These are phyloP conservation scores for Erigeron philadelphicus DNA, from an alignment of 140 eudicot species.

Conservation along the genomic window DNA sequence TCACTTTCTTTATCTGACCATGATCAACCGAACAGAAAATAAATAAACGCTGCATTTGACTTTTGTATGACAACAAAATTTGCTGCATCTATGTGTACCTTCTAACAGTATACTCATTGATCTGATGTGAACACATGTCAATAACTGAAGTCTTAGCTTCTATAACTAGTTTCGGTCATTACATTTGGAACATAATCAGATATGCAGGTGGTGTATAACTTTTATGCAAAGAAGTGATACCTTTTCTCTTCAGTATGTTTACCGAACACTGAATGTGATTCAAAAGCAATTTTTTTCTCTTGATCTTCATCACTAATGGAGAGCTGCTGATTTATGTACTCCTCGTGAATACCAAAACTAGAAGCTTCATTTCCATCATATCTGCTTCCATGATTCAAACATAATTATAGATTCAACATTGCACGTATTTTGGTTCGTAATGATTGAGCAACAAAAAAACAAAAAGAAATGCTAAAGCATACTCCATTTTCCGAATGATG, in stretches of 20 bases:
- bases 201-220: not conserved
- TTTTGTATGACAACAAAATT: not conserved
- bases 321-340: not conserved
- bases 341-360: not conserved
- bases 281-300: conserved; percentile 12
- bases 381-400: conserved; percentile 14
- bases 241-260: conserved; percentile 26
- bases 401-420: not conserved
- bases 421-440: not conserved
- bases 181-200: too few relatives aligned
- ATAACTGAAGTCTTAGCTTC: not conserved
- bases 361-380: conserved; percentile 15
- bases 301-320: not conserved
- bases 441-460: not conserved
- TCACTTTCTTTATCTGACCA: not conserved
- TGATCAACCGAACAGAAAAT: not conserved
- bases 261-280: conserved; percentile 18
- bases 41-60: not conserved
- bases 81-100: not conserved
- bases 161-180: too few relatives aligned
- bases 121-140: not conserved
- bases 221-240: conserved; percentile 5
- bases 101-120: not conserved
- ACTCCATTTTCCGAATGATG: conserved; percentile 17
- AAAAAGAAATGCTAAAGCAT: conserved; percentile 12